Conservation (phyloP, 2,329 filamentous ascomycete species). For the Exophiala viscosa region DNA sequence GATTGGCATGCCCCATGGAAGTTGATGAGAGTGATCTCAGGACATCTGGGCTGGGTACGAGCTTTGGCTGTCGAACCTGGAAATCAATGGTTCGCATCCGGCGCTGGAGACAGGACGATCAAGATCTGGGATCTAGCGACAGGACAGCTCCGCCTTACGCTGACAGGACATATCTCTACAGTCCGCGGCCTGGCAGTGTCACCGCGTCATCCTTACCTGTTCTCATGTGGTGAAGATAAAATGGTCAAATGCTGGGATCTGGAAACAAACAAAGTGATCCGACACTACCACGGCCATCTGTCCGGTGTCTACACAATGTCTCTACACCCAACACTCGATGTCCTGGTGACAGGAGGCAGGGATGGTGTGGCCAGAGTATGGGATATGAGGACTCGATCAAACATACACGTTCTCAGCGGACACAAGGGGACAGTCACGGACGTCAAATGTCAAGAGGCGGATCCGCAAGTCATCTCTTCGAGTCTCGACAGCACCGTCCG, state of each 20-base stretch:
- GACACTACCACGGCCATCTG: constrained; percentile 94
- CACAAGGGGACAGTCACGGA: constrained; percentile 89
- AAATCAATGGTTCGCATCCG: constrained; percentile 96
- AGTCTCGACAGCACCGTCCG: constrained; percentile 89
- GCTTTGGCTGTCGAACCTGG: constrained; percentile 86
- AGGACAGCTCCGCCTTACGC: constrained; percentile 74
- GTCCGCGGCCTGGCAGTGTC: constrained; percentile 90
- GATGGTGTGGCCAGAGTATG: constrained; percentile 94
- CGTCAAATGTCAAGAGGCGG: constrained; percentile 88
- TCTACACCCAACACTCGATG: constrained; percentile 90
- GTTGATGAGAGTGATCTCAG: constrained; percentile 94
- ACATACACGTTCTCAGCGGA: constrained; percentile 87
- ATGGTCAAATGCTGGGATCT: constrained; percentile 99
- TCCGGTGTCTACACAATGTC: constrained; percentile 92
- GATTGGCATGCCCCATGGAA: constrained; percentile 99
- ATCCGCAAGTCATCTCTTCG: constrained; percentile 91
- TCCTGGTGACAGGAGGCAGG: constrained; percentile 88
- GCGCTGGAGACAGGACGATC: constrained; percentile 91
- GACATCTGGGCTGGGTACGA: constrained; percentile 92
- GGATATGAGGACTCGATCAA: constrained; percentile 96
- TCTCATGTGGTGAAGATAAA: constrained; percentile 97
- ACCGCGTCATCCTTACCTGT: constrained; percentile 90
- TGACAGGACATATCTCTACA: constrained; percentile 92
- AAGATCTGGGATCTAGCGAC: constrained; percentile 98
- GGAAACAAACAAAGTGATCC: constrained; percentile 98